Percentiles rank a stretch among this genome's conserved stretches.
Conservation (phyloP, 225 moss, liverwort and hornwort species). For the Rhytidiadelphus loreus region DNA sequence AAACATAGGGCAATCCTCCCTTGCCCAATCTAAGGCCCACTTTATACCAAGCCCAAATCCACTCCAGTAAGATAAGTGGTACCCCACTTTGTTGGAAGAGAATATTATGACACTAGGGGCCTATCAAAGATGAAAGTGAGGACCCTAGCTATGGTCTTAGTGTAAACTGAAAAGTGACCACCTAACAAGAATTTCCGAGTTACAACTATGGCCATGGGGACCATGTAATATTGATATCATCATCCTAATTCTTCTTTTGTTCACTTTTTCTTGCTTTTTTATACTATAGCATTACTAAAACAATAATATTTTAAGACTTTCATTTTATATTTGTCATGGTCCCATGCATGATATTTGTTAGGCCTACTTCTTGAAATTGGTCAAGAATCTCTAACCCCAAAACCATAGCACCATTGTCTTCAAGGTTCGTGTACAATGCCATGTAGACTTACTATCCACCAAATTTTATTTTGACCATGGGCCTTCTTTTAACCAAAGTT, state of each 20-base stretch:
- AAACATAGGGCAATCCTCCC: too few species aligned
- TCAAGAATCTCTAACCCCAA: neutral
- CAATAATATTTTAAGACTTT: neutral
- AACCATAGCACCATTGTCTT: neutral
- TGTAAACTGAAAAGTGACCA: neutral
- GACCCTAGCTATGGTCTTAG: neutral
- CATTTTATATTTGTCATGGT: too few species aligned
- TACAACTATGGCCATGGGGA: too few species aligned
- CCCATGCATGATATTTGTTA: rapidly evolving
- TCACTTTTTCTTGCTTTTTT: neutral
- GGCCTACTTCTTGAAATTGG: neutral
- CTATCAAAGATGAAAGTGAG: too few species aligned
- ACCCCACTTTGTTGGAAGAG: too few species aligned
- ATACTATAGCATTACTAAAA: neutral
- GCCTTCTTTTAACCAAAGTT: neutral
- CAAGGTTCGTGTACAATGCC: neutral
- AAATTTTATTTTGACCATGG: neutral
- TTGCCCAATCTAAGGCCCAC: too few species aligned
- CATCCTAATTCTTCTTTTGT: too few species aligned
- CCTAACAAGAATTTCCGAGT: too few species aligned
- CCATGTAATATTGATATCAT: too few species aligned
- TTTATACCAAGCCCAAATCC: too few species aligned
- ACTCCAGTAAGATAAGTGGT: too few species aligned
- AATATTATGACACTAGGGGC: rapidly evolving
- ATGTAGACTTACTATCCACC: neutral